Evolutionary conservation across 169 alveolate genomes (phyloP), one percentile per base, ranked within the genome.

Genomic region (Hepatocystis sp.): DNA sequence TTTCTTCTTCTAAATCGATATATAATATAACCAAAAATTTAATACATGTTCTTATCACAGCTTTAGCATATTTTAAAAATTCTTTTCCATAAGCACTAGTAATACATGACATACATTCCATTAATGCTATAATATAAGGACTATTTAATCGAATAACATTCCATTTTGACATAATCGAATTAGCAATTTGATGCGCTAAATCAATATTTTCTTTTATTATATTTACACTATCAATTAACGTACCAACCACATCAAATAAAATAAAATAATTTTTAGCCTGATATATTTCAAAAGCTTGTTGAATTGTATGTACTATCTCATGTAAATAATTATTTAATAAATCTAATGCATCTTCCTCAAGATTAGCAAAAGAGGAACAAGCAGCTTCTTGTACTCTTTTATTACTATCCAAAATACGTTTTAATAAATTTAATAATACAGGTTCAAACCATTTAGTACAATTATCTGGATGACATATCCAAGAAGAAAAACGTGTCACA

Each of bases 371-470:
- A 40, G 98, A 96, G 28, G 97, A 93, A 88, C 98, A 96, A 0
- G 98, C 98, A 0, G 98, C 97, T 88, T 96, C 98, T 84, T 96
- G 98, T 21, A 96, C 98, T n/a, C 97, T 76, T 66, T 96, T 96
- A 90, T 95, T 96, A 30, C 95, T 88, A 71, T 96, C 98, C 32
- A 95, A 66, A 71, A 96, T 91, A 11, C 96, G 84, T 47, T 84
- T 55, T 51, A 95, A 66, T 27, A 96, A 84, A 21, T 90, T 89
- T 32, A 42, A 46, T 42, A 90, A 49, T 19, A 86, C 92, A 11
- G 89, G 90, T 27, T 84, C 76, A 61, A 91, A 55, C 91, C 91
- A 88, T 34, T 40, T 66, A 23, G 21, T 61, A 23, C 76, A 71
- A 36, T 90, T 88, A 17, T 90, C 93, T 17, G 88, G 92, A 47